phyloP scores from a whole-genome alignment of 306 rosid species.

The Pyrus communis region DNA sequence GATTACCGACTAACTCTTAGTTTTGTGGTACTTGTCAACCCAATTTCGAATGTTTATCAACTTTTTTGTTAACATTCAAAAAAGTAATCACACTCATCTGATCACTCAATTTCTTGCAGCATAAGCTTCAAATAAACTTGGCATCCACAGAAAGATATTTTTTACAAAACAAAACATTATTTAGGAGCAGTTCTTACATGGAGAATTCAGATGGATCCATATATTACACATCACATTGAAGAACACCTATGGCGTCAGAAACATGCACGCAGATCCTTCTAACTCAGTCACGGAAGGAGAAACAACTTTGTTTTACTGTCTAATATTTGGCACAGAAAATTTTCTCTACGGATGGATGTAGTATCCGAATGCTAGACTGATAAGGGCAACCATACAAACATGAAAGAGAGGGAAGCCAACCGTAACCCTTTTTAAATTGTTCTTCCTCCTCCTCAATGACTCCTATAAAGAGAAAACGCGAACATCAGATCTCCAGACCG shows the following conservation, averaged over 20 bases:
- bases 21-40: neutral
- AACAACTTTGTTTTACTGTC: constrained; percentile 11
- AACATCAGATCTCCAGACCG: neutral
- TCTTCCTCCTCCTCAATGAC: constrained; percentile 49
- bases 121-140: neutral
- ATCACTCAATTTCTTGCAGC: neutral
- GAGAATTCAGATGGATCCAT: constrained; percentile 26
- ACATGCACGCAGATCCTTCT: constrained; percentile 27
- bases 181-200: neutral
- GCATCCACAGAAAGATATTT: neutral
- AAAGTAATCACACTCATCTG: neutral
- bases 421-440: constrained; percentile 27
- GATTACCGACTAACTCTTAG: neutral
- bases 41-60: too few relatives aligned
- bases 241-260: constrained; percentile 19
- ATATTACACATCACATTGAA: constrained; percentile 10
- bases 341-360: constrained; percentile 43
- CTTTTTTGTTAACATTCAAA: neutral
- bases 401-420: constrained; percentile 69
- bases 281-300: constrained; percentile 9
- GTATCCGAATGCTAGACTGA: constrained; percentile 64
- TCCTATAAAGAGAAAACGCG: constrained; percentile 41
- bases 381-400: constrained; percentile 64
- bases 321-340: neutral
- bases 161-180: neutral